These are phyloP conservation scores for Naegleria fowleri DNA, from an alignment of 208 protist genomes.

Conservation along the genomic window DNA sequence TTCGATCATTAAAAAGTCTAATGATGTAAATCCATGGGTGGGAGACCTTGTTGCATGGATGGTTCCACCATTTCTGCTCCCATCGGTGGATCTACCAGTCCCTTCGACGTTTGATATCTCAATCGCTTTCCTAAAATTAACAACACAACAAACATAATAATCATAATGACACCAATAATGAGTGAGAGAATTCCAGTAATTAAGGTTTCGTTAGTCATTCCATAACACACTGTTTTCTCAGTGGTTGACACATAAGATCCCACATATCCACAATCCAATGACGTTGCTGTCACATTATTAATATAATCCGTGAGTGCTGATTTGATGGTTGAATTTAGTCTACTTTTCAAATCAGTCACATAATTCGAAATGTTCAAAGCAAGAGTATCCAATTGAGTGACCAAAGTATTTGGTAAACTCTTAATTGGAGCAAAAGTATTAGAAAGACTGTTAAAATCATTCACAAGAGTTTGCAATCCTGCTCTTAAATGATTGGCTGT, in stretches of 20 bases:
- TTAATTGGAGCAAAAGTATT: not conserved
- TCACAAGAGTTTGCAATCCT: not conserved
- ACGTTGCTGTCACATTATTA: not conserved
- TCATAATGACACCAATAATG: not conserved
- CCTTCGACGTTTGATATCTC: not conserved
- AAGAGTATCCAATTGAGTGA: not conserved
- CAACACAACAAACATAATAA: not conserved
- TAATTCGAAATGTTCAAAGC: not conserved
- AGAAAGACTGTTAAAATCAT: not conserved
- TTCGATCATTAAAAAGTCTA: too few relatives aligned
- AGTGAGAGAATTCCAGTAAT: not conserved
- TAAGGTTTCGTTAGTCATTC: not conserved
- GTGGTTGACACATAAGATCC: not conserved
- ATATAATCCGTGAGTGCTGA: not conserved
- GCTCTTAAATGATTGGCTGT: not conserved
- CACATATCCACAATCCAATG: not conserved
- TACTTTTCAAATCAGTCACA: not conserved
- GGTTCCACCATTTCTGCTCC: too few relatives aligned
- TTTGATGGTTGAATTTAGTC: not conserved
- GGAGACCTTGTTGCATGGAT: too few relatives aligned
- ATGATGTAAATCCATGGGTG: too few relatives aligned
- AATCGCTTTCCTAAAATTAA: not conserved
- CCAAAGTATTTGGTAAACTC: not conserved
- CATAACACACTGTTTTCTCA: not conserved
- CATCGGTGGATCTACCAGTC: not conserved